Conservation (phyloP, 1,284 basidiomycete genomes). For the Leccinum angustisporum region DNA sequence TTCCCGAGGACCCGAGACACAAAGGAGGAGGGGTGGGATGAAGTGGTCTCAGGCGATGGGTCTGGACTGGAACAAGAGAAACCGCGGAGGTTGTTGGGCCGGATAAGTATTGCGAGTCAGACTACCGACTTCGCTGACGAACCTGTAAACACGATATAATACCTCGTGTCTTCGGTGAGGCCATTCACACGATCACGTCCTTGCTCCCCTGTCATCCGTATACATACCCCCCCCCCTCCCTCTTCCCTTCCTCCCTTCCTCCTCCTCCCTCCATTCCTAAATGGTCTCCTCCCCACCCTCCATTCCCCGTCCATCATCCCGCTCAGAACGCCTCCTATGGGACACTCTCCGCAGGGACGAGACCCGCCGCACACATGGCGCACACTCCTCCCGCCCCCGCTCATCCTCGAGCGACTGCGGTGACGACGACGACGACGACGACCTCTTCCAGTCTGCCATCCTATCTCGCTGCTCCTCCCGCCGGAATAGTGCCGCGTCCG, state of each 20-base stretch:
- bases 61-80: not conserved
- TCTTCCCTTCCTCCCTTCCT: not conserved
- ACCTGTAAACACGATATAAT: not conserved
- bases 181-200: conserved; percentile 30
- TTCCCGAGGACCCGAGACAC: not conserved
- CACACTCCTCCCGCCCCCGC: conserved; percentile 20
- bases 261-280: conserved; percentile 1
- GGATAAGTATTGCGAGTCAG: not conserved
- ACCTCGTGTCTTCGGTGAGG: conserved; percentile 31
- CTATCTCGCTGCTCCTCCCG: conserved; percentile 19
- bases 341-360: conserved; percentile 57
- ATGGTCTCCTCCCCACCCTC: conserved; percentile 12
- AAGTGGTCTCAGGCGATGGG: not conserved
- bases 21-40: not conserved
- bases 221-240: conserved; percentile 22
- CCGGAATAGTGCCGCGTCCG: conserved; percentile 23
- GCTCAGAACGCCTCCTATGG: conserved; percentile 57
- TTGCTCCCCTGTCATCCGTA: conserved; percentile 25
- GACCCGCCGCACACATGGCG: conserved; percentile 23
- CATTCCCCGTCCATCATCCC: conserved; percentile 31
- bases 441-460: conserved; percentile 32
- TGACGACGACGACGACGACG: conserved; percentile 32
- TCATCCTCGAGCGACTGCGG: conserved; percentile 34
- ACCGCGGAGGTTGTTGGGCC: not conserved
- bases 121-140: not conserved